Evolutionary conservation across 148 eudicot species (phyloP), one percentile per base, ranked within the genome.

Genomic region (Mesembryanthemum crystallinum): DNA sequence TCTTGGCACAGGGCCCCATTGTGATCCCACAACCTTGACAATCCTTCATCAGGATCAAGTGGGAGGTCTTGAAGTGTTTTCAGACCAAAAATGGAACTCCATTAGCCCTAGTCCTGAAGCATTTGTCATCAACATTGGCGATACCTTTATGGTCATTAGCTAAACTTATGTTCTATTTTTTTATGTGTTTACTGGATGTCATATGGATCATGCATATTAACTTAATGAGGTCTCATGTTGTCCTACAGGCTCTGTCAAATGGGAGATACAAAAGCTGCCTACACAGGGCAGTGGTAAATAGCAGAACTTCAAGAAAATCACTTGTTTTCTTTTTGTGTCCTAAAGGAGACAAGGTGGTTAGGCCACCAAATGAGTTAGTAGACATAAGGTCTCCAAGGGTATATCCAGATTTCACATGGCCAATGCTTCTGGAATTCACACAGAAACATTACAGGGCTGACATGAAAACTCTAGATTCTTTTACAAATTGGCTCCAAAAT

Each of bases 1-100:
- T 51, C 87, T 89, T 29, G 92, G 92, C 11, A 89, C 92, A n/a
- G 92, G 92, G 30, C 92, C 92, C 82, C 92, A 89, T 45, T 85
- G 88, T 70, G 92, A 89, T 82, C 90, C 90, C 12, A 85, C 87
- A 18, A 85, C 92, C n/a, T 54, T 89, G 68, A 89, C 90, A 23
- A 89, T 89, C 47, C 90, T 89, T 51, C 85, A 87, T 75, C 88
- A 89, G 64, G 92, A 87, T 80, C 75, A 83, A 51, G 87, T 89
- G 67, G 87, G 86, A 42, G 92, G 90, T 52, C 92, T 89, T 64
- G 83, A 89, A 63, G 92, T 89, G 45, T 82, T 69, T 25, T 85
- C 85, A 12, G 85, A 87, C 68, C 78, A 75, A 43, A 73, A 82
- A 69, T 89, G 92, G 92, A 79, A 80, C 77, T 87, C 92, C 64